Evolutionary conservation across 768 basidiomycete genomes (phyloP).

Genomic region (Agrocybe praecox): DNA sequence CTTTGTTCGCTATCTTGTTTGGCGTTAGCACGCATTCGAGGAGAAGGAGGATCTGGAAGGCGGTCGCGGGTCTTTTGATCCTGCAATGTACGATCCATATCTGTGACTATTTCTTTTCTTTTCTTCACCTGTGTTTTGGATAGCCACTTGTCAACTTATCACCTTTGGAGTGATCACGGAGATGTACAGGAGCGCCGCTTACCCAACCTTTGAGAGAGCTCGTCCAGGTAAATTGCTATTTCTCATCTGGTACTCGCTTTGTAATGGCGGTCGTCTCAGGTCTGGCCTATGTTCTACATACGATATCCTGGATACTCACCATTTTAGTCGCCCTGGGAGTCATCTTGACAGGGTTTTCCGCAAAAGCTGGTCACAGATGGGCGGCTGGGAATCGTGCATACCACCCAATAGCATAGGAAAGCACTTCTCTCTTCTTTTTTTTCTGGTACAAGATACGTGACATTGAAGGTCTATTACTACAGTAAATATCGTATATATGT

Average conservation of each 20-base stretch:
- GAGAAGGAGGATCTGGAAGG: constrained; percentile 76
- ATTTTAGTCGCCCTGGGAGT: constrained; percentile 55
- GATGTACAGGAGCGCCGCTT: constrained; percentile 47
- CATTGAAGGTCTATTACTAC: background rate
- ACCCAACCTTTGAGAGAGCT: constrained; percentile 56
- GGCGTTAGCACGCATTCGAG: constrained; percentile 76
- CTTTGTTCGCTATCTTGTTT: constrained; percentile 59
- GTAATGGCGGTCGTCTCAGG: constrained; percentile 38
- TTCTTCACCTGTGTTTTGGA: background rate
- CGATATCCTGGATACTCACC: constrained; percentile 62
- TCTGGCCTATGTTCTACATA: constrained; percentile 58
- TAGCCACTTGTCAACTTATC: constrained; percentile 61
- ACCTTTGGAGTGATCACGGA: constrained; percentile 70
- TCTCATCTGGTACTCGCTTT: background rate
- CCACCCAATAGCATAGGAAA: constrained; percentile 30
- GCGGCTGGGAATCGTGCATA: constrained; percentile 79
- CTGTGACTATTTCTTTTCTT: background rate
- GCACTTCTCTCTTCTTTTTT: background rate
- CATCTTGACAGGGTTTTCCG: constrained; percentile 62
- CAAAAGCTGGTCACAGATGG: constrained; percentile 67
- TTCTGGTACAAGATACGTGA: background rate
- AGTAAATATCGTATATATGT: background rate
- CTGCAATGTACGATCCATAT: constrained; percentile 51
- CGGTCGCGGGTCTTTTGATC: constrained; percentile 63
- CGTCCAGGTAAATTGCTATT: constrained; percentile 52